Evolutionary conservation across 352 stramenopile species (phyloP).

Genomic region (Phytophthora fragariaefolia): DNA sequence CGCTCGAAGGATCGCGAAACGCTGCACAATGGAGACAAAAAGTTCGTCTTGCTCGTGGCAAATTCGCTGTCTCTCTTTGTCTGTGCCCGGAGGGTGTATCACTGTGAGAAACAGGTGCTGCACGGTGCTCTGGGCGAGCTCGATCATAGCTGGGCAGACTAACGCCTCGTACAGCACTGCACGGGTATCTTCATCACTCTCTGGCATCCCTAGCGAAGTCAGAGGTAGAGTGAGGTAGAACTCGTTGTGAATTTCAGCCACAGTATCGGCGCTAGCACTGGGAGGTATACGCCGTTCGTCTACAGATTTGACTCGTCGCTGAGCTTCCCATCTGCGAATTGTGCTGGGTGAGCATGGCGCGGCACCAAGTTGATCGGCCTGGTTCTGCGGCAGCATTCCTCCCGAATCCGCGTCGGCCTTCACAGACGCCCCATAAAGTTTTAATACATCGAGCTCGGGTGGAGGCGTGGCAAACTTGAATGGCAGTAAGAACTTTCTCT

Average conservation of each 20-base stretch:
- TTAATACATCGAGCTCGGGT: conserved; percentile 52
- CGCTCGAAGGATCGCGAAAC: conserved; percentile 40
- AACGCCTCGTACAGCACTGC: conserved; percentile 42
- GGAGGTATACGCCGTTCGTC: conserved; percentile 48
- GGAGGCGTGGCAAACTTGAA: conserved; percentile 55
- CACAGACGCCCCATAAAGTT: conserved; percentile 42
- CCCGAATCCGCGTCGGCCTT: conserved; percentile 15
- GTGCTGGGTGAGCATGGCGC: conserved; percentile 25
- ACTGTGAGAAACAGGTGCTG: conserved; percentile 54
- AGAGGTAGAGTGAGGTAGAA: conserved; percentile 61
- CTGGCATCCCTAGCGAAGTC: conserved; percentile 45
- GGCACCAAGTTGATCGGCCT: conserved; percentile 1
- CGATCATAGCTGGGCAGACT: conserved; percentile 30
- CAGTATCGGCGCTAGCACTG: conserved; percentile 35
- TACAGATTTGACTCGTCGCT: conserved; percentile 51
- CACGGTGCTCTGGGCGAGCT: conserved; percentile 46
- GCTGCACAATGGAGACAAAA: conserved; percentile 49
- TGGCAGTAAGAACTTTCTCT: conserved; percentile 67
- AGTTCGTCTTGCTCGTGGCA: conserved; percentile 41
- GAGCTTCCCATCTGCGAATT: conserved; percentile 41
- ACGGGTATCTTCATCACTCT: conserved; percentile 32
- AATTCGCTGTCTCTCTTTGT: neutral
- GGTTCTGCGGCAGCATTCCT: conserved; percentile 27
- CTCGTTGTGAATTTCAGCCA: conserved; percentile 51
- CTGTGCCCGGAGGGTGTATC: conserved; percentile 30